These are phyloP conservation scores for Otatea glauca DNA, from an alignment of 176 grass and related monocot species.

Conservation along the genomic window DNA sequence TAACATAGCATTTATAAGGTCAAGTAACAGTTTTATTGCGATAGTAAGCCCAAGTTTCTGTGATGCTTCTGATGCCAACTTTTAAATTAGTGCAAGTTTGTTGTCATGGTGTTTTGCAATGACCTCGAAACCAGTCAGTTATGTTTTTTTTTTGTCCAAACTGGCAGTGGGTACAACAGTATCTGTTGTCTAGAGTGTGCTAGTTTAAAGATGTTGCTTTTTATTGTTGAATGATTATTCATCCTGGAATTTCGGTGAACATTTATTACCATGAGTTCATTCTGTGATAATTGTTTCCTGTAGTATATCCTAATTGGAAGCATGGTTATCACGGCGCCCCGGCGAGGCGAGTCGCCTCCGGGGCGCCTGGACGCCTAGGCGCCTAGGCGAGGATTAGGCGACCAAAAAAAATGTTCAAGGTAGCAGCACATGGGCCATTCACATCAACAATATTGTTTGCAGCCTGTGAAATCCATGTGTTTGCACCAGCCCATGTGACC, in stretches of 20 bases:
- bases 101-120: not conserved
- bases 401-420: no score
- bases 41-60: not conserved
- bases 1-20: constrained; percentile 21
- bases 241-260: not conserved
- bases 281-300: not conserved
- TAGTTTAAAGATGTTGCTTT: constrained; percentile 18
- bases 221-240: constrained; percentile 14
- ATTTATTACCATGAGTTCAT: constrained; percentile 7
- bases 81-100: not conserved
- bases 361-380: no score
- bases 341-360: no score
- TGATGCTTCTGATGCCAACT: constrained; percentile 1
- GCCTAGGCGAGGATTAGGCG: no score
- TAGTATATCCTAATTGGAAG: no score
- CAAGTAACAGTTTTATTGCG: not conserved
- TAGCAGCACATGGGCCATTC: no score
- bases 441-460: no score
- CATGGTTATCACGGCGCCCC: no score
- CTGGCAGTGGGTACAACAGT: not conserved
- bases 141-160: not conserved
- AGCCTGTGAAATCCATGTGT: no score
- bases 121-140: constrained; percentile 11
- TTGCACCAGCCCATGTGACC: no score
- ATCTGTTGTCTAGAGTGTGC: not conserved